Base-by-base conservation (phyloP, 106 monocot genomes). In the Alisma plantagoaquatica region DNA sequence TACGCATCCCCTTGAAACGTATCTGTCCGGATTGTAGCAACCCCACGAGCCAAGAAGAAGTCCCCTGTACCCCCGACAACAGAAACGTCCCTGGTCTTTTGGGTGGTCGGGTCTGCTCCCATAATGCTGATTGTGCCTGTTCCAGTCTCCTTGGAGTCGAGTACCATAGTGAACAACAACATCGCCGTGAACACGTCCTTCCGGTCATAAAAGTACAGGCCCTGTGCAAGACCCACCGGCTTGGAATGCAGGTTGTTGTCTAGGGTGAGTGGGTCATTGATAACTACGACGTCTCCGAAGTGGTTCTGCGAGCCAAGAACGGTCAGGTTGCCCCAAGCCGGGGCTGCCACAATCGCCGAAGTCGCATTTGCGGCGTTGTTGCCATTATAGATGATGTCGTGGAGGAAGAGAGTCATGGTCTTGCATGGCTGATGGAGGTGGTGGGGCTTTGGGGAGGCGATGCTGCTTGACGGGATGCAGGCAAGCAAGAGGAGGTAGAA, bases 61-160 rank as follows among this genome's bases (percentile, higher is more conserved):
- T 82, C 77, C 9, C 81, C 81, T 1, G 76, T 82, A 4, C 81
- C 81, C 15, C 81, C 81, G n/a, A 76, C 81, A 17, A 65, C 64
- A 11, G 81, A 73, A 1, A 82, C 26, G 8, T 72, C 69, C 62
- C 82, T 69, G 4, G 70, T 65, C 64, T 44, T 65, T 47, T 77
- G 62, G 73, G 70, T 61, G 18, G 77, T 12, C 3, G 72, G 77
- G 46, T 82, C 82, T 0, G 72, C 69, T 1, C 82, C 82, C 4
- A 62, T 17, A 26, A 77, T 53, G 41, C 63, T 73, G 12, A 82
- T 51, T 22, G 69, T 82, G 0, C 82, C 82, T 2, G 31, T n/a
- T n/a, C n/a, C 35, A 43, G 66, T 49, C 6, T 73, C 70, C 0
- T 65, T 73, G 2, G 82, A 73, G 54, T 82, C 67, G 33, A 82